Conservation (phyloP, 805 yeast genomes). For the Sugiyamaella floridensis region DNA sequence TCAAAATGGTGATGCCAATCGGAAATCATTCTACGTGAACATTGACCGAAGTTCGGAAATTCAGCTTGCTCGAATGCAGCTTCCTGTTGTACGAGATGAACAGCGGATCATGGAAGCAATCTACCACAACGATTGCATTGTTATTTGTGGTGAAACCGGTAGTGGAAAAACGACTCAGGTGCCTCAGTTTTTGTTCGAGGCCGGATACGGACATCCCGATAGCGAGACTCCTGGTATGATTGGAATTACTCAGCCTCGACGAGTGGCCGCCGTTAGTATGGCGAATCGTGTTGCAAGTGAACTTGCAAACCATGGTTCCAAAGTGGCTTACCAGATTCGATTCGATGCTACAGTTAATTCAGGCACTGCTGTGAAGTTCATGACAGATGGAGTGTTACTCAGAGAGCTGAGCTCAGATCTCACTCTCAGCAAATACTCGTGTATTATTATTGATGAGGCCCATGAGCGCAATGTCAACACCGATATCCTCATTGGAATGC, state of each 20-base stretch:
- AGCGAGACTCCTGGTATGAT: conserved; percentile 83
- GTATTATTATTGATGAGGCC: conserved; percentile 90
- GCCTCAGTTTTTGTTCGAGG: conserved; percentile 90
- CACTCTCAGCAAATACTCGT: conserved; percentile 71
- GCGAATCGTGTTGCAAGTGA: conserved; percentile 81
- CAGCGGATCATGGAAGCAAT: conserved; percentile 93
- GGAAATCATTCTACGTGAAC: conserved; percentile 62
- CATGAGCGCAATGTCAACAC: conserved; percentile 96
- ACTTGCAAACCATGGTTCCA: conserved; percentile 59
- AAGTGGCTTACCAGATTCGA: conserved; percentile 81
- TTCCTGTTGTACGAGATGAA: conserved; percentile 90
- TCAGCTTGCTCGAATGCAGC: conserved; percentile 56
- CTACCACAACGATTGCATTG: conserved; percentile 82
- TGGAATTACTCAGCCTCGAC: conserved; percentile 89
- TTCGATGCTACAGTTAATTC: conserved; percentile 67
- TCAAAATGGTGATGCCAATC: conserved; percentile 38
- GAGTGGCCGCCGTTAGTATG: conserved; percentile 81
- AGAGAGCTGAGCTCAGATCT: conserved; percentile 92
- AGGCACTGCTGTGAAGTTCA: conserved; percentile 67
- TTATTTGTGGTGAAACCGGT: conserved; percentile 96
- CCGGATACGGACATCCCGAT: conserved; percentile 69
- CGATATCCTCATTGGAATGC: conserved; percentile 90
- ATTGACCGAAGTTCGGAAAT: conserved; percentile 61
- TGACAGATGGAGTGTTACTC: conserved; percentile 94
- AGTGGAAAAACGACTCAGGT: conserved; percentile 98